Conservation (phyloP, 1,139 yeast genomes). For the Lodderomyces orthopsilosis region DNA sequence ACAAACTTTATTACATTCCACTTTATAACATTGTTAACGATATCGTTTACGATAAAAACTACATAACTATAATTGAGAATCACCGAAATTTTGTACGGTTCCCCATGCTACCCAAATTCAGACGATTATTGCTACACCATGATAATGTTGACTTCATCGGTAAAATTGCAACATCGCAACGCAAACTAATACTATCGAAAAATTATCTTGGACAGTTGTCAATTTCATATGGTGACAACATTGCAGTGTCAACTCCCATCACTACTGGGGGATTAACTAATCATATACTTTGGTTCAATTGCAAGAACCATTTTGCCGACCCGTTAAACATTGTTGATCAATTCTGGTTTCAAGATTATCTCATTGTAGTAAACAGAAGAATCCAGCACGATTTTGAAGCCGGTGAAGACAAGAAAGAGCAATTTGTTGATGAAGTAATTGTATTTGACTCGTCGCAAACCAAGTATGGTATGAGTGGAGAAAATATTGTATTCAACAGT, state of each 20-base stretch:
- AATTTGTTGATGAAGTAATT: conserved; percentile 37
- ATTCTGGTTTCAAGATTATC: conserved; percentile 35
- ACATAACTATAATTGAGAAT: conserved; percentile 25
- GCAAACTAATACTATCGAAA: conserved; percentile 23
- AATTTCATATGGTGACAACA: conserved; percentile 27
- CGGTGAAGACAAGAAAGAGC: conserved; percentile 13
- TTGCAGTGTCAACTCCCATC: conserved; percentile 40
- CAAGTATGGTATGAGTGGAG: conserved; percentile 37
- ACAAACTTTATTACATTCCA: conserved; percentile 15
- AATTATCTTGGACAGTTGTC: conserved; percentile 30
- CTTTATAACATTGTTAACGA: conserved; percentile 10
- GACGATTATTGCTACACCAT: conserved; percentile 22
- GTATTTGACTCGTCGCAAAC: conserved; percentile 34
- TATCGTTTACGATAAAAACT: conserved; percentile 26
- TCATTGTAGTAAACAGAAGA: conserved; percentile 34
- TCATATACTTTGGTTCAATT: conserved; percentile 44
- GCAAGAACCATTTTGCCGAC: conserved; percentile 33
- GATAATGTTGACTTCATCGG: conserved; percentile 19
- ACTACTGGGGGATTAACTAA: conserved; percentile 24
- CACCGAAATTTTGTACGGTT: conserved; percentile 22
- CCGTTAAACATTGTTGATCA: conserved; percentile 35
- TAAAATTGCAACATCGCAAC: conserved; percentile 16
- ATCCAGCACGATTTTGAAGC: conserved; percentile 16
- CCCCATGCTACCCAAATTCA: conserved; percentile 34
- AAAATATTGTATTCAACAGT: conserved; percentile 33